Evolutionary conservation across 495 filamentous ascomycete genomes (phyloP).

Genomic region (Geoglossum glabrum): DNA sequence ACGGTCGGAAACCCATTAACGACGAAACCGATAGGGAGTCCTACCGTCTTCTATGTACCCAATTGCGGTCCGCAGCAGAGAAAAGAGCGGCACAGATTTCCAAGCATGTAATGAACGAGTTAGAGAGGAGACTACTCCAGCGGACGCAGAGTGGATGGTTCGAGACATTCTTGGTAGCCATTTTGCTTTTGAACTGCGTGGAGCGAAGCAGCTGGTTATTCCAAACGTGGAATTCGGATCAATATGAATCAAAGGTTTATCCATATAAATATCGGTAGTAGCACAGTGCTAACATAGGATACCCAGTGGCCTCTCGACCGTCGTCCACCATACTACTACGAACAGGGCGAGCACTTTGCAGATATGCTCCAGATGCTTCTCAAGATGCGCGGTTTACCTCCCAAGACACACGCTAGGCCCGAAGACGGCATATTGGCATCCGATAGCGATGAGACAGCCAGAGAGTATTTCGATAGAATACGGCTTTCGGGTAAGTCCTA

Average conservation of each 20-base stretch:
- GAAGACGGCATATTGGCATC: slow-evolving; percentile 33
- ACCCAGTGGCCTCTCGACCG: slow-evolving; percentile 50
- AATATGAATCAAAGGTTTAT: slow-evolving; percentile 22
- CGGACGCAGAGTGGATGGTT: slow-evolving; percentile 51
- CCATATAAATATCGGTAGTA: neutral
- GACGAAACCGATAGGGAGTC: slow-evolving; percentile 25
- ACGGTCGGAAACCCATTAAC: slow-evolving; percentile 22
- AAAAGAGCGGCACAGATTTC: slow-evolving; percentile 44
- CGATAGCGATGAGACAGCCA: slow-evolving; percentile 28
- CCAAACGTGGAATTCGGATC: slow-evolving; percentile 47
- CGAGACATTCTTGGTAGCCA: slow-evolving; percentile 50
- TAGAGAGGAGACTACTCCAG: slow-evolving; percentile 54
- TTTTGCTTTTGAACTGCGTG: slow-evolving; percentile 59
- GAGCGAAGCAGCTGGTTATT: slow-evolving; percentile 75
- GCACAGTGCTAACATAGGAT: neutral
- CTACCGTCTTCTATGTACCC: slow-evolving; percentile 37
- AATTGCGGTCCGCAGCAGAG: slow-evolving; percentile 56
- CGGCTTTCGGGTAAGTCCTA: slow-evolving; percentile 34
- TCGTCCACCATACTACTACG: slow-evolving; percentile 38
- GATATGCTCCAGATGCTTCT: slow-evolving; percentile 57
- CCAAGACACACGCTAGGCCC: slow-evolving; percentile 32
- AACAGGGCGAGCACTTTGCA: slow-evolving; percentile 36
- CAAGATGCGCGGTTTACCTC: slow-evolving; percentile 48
- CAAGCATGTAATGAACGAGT: slow-evolving; percentile 49
- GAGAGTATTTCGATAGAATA: slow-evolving; percentile 41